phyloP scores from a whole-genome alignment of 2,329 filamentous ascomycete genomes.

The Talaromyces amestolkiae region DNA sequence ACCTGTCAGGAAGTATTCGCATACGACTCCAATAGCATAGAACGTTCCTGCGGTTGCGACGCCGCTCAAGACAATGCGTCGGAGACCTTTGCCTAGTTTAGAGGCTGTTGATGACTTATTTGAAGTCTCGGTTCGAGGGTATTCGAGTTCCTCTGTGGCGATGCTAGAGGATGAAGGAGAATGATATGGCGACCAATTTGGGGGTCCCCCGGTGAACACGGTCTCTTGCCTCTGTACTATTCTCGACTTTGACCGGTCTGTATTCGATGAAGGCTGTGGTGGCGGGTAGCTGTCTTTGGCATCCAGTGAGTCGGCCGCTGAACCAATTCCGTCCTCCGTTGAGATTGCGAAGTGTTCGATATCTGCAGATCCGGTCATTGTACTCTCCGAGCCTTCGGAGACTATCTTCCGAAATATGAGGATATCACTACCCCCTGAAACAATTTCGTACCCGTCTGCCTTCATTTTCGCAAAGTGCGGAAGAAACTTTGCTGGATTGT shows the following conservation, averaged over 20 bases:
- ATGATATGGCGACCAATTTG: slow-evolving; percentile 30
- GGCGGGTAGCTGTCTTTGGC: background rate
- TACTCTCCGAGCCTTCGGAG: background rate
- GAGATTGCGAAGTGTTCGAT: background rate
- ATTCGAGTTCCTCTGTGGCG: background rate
- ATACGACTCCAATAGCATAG: slow-evolving; percentile 42
- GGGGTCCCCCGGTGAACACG: slow-evolving; percentile 23
- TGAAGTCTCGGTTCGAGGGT: background rate
- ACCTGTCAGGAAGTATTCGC: slow-evolving; percentile 44
- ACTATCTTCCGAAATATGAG: slow-evolving; percentile 33
- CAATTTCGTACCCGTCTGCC: slow-evolving; percentile 42
- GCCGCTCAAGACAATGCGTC: slow-evolving; percentile 37
- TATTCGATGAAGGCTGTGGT: background rate
- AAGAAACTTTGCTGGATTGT: slow-evolving; percentile 43
- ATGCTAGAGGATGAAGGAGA: slow-evolving; percentile 11
- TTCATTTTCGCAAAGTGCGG: slow-evolving; percentile 40
- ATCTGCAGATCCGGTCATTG: background rate
- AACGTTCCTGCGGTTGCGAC: slow-evolving; percentile 37
- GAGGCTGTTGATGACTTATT: slow-evolving; percentile 17
- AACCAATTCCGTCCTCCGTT: background rate
- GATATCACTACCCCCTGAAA: slow-evolving; percentile 42
- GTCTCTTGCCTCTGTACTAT: slow-evolving; percentile 27
- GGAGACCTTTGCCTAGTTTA: slow-evolving; percentile 24
- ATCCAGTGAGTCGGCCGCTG: background rate
- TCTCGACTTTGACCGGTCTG: slow-evolving; percentile 18